Evolutionary conservation across 805 yeast species (phyloP).

Genomic region (Yamadazyma endophytica): DNA sequence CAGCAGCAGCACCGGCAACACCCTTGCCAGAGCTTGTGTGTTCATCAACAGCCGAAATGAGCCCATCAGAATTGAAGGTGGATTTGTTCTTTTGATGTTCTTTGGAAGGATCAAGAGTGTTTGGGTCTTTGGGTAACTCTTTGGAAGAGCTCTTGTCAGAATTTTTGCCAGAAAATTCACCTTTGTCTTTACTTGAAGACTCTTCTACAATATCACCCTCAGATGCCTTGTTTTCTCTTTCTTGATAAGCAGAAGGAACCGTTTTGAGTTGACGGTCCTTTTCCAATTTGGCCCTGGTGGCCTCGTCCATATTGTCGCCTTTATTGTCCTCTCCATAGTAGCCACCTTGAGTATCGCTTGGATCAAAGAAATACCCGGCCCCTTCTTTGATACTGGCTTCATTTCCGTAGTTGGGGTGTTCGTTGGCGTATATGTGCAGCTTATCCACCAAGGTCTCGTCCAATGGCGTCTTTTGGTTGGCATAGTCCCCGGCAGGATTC

Average conservation of each 20-base stretch:
- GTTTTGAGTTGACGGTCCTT: constrained; percentile 11
- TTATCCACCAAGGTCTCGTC: constrained; percentile 17
- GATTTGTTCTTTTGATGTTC: constrained; percentile 29
- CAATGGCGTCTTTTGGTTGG: constrained; percentile 29
- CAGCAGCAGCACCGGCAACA: constrained; percentile 12
- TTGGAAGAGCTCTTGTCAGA: background rate
- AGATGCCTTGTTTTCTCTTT: constrained; percentile 7
- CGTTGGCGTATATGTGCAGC: constrained; percentile 14
- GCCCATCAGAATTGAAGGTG: constrained; percentile 24
- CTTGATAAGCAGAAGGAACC: constrained; percentile 14
- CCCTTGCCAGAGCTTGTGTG: too few species aligned
- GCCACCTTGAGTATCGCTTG: constrained; percentile 35
- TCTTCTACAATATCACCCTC: constrained; percentile 8
- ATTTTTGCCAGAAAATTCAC: constrained; percentile 1
- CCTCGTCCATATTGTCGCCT: constrained; percentile 4
- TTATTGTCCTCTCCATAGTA: constrained; percentile 6
- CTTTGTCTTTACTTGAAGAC: constrained; percentile 5
- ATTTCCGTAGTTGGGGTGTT: constrained; percentile 24
- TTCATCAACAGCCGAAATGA: constrained; percentile 17
- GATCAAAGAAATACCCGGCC: constrained; percentile 29
- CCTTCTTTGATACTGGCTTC: constrained; percentile 26
- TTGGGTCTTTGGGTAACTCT: background rate
- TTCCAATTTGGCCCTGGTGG: constrained; percentile 10
- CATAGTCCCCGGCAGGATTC: constrained; percentile 27
- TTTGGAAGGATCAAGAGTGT: constrained; percentile 17